A percentile compares a stretch with the other conserved stretches of the same genome.
phyloP scores from a whole-genome alignment of 225 moss, liverwort and hornwort genomes.

The Polytrichum commune region DNA sequence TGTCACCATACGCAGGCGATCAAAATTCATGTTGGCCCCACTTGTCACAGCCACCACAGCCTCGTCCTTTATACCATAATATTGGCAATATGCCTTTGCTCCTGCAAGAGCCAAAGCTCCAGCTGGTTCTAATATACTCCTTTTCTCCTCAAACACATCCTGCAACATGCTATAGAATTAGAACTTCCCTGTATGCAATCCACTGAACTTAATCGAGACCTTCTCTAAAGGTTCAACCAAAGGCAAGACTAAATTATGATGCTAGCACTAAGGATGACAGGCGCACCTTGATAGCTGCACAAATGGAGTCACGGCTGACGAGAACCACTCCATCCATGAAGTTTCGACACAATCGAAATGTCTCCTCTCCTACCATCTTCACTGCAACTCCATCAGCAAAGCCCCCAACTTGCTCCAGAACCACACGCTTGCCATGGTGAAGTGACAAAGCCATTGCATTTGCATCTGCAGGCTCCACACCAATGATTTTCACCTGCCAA shows the following conservation, averaged over 20 bases:
- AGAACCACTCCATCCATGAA: slow-evolving; percentile 88
- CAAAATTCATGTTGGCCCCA: slow-evolving; percentile 99
- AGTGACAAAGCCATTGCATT: slow-evolving; percentile 97
- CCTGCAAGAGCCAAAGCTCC: slow-evolving; percentile 89
- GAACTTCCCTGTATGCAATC: no score
- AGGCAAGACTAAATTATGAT: no score
- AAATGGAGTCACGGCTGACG: slow-evolving; percentile 86
- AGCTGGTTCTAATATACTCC: slow-evolving; percentile 94
- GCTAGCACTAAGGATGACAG: not conserved
- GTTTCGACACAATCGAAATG: slow-evolving; percentile 81
- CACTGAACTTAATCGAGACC: no score
- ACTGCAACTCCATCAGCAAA: slow-evolving; percentile 98
- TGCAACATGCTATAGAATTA: slow-evolving; percentile 10
- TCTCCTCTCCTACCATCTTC: slow-evolving; percentile 89
- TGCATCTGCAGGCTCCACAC: slow-evolving; percentile 89
- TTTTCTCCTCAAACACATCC: slow-evolving; percentile 97
- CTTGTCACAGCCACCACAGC: slow-evolving; percentile 77
- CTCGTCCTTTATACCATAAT: slow-evolving; percentile 79
- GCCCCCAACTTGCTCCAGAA: slow-evolving; percentile 79
- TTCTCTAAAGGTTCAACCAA: no score
- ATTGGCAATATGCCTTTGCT: slow-evolving; percentile 84
- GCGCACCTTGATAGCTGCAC: slow-evolving; percentile 84
- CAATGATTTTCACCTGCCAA: slow-evolving; percentile 74
- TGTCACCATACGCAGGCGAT: slow-evolving; percentile 81
- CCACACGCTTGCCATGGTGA: slow-evolving; percentile 74